Evolutionary conservation across 2,329 filamentous ascomycete genomes (phyloP), one percentile per base, ranked within the genome.

Genomic region (Venturia pyrina): DNA sequence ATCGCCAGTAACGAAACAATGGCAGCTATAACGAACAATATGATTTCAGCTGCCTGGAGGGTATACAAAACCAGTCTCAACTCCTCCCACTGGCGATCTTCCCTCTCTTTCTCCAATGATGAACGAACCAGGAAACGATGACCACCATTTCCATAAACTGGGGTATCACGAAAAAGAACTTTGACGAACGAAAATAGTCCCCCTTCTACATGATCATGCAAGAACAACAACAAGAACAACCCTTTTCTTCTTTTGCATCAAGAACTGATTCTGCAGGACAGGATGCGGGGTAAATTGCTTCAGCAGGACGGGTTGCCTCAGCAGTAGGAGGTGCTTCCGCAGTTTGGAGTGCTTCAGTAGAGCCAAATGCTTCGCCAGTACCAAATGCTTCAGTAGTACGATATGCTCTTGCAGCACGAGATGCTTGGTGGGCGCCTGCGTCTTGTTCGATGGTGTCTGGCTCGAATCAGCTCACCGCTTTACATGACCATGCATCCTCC

Each of bases 381-480:
- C 2, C n/a, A 50, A 10, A 21, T 8, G 21, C n/a, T 50, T 11
- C 46, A 4, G 28, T 28, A 50, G 46, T n/a, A 50, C 7, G 46
- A 50, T 1, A 21, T 8, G 21, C n/a, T 50, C 3, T n/a, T 3
- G 6, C 46, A 21, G 19, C 46, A 37, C 17, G 50, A 17, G 24
- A 57, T 62, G 34, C 8, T n/a, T 44, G 59, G 21, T 32, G 11
- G 15, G 43, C n/a, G 66, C 84, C 82, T 41, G 85, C 89, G 69
- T 88, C 86, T 72, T 95, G 91, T 69, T 96, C 88, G 68, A 93
- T 80, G 48, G 89, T 84, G 73, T 96, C 91, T 73, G 91, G 92
- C 91, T 71, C 90, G 89, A 71, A 96, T 87, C 48, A 53, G 48
- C 48, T 24, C 48, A 53, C 21, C 21, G 28, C 28, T 15, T 28